Percentiles rank a stretch among this genome's conserved stretches.
These are phyloP conservation scores for Thuidium tamariscinum DNA, from an alignment of 225 moss, liverwort and hornwort genomes.

Conservation along the genomic window DNA sequence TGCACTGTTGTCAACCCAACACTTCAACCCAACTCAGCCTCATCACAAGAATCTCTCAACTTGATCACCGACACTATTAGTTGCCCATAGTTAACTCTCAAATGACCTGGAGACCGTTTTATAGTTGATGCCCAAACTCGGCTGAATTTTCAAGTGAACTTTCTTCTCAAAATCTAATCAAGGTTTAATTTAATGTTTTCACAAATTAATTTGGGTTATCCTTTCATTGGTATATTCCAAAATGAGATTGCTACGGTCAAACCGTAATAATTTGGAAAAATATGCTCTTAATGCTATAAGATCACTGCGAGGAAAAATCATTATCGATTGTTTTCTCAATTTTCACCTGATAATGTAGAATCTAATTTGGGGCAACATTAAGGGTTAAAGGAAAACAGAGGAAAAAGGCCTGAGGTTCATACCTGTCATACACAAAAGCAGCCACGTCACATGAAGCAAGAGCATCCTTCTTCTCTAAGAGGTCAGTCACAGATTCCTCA, in stretches of 20 bases:
- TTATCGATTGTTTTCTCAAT: neutral
- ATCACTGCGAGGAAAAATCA: neutral
- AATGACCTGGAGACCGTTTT: neutral
- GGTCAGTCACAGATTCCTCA: conserved; percentile 63
- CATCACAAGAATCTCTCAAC: neutral
- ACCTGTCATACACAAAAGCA: conserved; percentile 98
- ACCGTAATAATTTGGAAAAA: neutral
- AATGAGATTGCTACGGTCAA: neutral
- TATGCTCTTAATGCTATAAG: no score
- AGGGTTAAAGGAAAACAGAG: neutral
- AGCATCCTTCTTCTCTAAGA: conserved; percentile 71
- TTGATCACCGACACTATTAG: neutral
- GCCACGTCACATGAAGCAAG: conserved; percentile 92
- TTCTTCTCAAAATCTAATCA: neutral
- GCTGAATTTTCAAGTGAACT: neutral
- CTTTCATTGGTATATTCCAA: neutral
- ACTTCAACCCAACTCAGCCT: neutral
- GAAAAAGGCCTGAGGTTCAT: neutral
- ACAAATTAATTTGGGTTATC: no score
- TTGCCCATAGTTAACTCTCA: neutral
- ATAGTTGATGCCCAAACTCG: neutral
- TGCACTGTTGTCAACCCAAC: conserved; percentile 38
- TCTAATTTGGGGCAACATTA: neutral
- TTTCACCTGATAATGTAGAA: neutral
- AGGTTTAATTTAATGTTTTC: neutral